Evolutionary conservation across 1,284 basidiomycete species (phyloP), one percentile per base, ranked within the genome.

Genomic region (Ustilago vetiveriae): DNA sequence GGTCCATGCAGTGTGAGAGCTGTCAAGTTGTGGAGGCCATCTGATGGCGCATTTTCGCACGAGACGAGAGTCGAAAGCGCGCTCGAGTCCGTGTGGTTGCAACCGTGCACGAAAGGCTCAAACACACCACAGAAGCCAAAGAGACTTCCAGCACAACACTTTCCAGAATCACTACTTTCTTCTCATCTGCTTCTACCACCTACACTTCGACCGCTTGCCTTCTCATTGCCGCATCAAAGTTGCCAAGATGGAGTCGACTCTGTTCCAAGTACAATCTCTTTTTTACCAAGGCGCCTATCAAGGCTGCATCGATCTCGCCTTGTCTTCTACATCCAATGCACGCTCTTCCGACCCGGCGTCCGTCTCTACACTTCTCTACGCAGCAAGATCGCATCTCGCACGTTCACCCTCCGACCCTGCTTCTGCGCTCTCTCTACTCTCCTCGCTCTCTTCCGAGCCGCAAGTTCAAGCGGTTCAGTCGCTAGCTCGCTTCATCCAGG

Each of bases 261-360:
- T 72, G 5, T 79, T 74, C 44, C 62, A 76, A 46, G 65, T 77
- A 13, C 78, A 81, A 58, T 71, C 71, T 30, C 74, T 80, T 44
- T 81, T 78, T 57, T 80, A 81, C 42, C 79, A 80, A 51, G 76
- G 72, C 47, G 78, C 79, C 22, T 80, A 80, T 41, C 38, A 55
- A 30, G 75, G 71, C n/a, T 77, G 75, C 68, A 65, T 78, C 29
- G 72, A 71, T 9, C 60, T 73, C 8, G 78, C 73, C 2, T 40
- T 70, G 27, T 63, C 54, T 0, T 67, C 59, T 16, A 51, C 68
- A 9, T 62, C 62, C 8, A 44, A 47, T 13, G 41, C 64, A 24
- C 54, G 69, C 27, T 59, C 69, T 8, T 46, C 60, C 4, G 70
- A 78, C 30, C 62, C 68, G 0, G 43, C 45, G 0, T 60, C 63